Evolutionary conservation across 306 rosid genomes (phyloP).

Genomic region (Rubus parviflorus): DNA sequence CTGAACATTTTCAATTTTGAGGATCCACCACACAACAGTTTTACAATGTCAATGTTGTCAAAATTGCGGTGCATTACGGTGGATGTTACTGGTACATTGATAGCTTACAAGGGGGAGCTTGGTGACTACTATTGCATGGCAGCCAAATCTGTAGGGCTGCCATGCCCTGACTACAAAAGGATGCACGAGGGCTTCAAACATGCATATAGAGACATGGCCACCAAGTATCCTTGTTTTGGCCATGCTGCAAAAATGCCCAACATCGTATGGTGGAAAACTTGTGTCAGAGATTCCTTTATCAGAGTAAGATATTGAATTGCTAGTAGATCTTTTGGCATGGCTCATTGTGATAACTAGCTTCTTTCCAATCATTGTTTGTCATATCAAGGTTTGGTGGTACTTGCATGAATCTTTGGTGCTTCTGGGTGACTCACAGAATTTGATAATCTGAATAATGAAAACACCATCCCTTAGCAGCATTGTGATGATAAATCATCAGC

Average conservation of each 20-base stretch:
- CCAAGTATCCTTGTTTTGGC: conserved; percentile 83
- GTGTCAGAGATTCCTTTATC: conserved; percentile 83
- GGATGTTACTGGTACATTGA: conserved; percentile 89
- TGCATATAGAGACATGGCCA: conserved; percentile 90
- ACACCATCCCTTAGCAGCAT: neutral
- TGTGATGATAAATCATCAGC: conserved; percentile 5
- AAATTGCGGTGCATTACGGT: conserved; percentile 79
- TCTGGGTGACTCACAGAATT: neutral
- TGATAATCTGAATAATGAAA: conserved; percentile 10
- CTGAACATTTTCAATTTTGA: neutral
- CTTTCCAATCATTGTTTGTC: conserved; percentile 13
- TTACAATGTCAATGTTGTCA: conserved; percentile 58
- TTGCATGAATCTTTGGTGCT: neutral
- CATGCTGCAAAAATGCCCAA: conserved; percentile 83
- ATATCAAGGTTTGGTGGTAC: neutral
- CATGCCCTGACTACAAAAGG: conserved; percentile 91
- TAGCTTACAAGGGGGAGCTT: conserved; percentile 96
- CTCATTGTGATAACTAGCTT: conserved; percentile 10
- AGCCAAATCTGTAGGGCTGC: conserved; percentile 84
- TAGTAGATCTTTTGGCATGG: conserved; percentile 13
- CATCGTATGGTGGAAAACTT: conserved; percentile 89
- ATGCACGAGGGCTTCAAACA: conserved; percentile 85
- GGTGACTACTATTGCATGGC: conserved; percentile 99
- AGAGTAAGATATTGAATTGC: conserved; percentile 58
- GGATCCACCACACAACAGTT: conserved; percentile 17